Percentiles rank a stretch among this genome's conserved stretches.
These are phyloP conservation scores for Microthlaspi erraticum DNA, from an alignment of 345 rosid species.

Conservation along the genomic window DNA sequence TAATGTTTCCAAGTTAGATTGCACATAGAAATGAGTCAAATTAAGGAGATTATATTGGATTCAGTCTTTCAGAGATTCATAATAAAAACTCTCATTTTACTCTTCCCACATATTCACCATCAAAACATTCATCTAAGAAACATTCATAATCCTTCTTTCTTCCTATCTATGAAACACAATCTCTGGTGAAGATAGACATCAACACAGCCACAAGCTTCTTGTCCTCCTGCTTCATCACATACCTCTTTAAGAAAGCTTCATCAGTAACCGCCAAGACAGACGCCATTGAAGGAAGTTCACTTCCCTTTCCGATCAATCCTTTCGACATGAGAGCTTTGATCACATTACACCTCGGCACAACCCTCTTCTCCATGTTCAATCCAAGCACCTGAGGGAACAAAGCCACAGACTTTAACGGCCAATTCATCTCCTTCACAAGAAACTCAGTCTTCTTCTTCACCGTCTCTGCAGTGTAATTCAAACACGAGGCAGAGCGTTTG, in stretches of 20 bases:
- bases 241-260: background rate
- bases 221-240: slow-evolving; percentile 7
- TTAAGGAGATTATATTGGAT: no score
- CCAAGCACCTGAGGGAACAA: slow-evolving; percentile 2
- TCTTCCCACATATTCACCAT: no score
- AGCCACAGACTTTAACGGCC: slow-evolving; percentile 10
- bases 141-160: no score
- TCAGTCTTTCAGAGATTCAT: no score
- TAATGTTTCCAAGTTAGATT: no score
- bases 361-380: slow-evolving; percentile 43
- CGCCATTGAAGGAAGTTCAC: background rate
- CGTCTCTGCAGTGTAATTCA: background rate
- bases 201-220: slow-evolving; percentile 4
- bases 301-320: slow-evolving; percentile 15
- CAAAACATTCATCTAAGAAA: no score
- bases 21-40: no score
- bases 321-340: slow-evolving; percentile 31
- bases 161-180: no score
- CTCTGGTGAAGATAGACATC: slow-evolving; percentile 1
- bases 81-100: no score
- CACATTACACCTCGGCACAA: slow-evolving; percentile 46
- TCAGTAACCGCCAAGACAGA: background rate
- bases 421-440: slow-evolving; percentile 28
- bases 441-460: slow-evolving; percentile 4
- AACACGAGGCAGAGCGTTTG: background rate